phyloP scores from a whole-genome alignment of 495 filamentous ascomycete genomes.

The Penicillium cinerascens region DNA sequence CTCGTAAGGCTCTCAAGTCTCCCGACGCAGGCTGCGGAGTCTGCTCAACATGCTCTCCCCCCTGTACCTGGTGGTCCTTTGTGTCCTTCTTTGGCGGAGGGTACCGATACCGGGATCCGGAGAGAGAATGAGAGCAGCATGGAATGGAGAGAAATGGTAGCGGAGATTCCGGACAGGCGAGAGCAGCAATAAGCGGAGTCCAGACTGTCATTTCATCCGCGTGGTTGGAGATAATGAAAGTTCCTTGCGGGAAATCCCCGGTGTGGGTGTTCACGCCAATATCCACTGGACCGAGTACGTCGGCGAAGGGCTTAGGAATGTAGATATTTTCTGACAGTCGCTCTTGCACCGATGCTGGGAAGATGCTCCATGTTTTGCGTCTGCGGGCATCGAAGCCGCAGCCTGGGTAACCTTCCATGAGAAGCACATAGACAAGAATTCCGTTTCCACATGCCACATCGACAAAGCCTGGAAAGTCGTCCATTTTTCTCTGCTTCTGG shows the following conservation, averaged over 20 bases:
- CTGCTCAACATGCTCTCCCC: slow-evolving; percentile 10
- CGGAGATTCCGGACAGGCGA: slow-evolving; percentile 52
- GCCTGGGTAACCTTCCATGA: slow-evolving; percentile 76
- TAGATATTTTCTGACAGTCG: slow-evolving; percentile 69
- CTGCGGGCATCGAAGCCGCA: slow-evolving; percentile 86
- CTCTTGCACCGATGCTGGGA: slow-evolving; percentile 50
- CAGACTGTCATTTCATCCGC: slow-evolving; percentile 93
- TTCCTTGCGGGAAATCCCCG: slow-evolving; percentile 68
- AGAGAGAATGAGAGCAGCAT: slow-evolving; percentile 87
- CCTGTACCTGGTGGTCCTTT: neutral
- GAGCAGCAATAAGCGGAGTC: slow-evolving; percentile 83
- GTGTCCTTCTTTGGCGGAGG: slow-evolving; percentile 43
- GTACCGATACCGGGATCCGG: slow-evolving; percentile 68
- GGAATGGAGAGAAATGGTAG: slow-evolving; percentile 84
- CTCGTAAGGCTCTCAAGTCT: slow-evolving; percentile 41
- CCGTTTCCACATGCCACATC: slow-evolving; percentile 97
- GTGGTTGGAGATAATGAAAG: slow-evolving; percentile 95
- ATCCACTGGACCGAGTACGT: slow-evolving; percentile 14
- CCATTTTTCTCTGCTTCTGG: slow-evolving; percentile 1
- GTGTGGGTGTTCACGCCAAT: slow-evolving; percentile 50
- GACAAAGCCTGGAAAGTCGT: slow-evolving; percentile 78
- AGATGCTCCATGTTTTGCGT: slow-evolving; percentile 79
- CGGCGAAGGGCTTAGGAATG: slow-evolving; percentile 59
- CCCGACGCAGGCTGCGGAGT: slow-evolving; percentile 34
- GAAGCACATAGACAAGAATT: slow-evolving; percentile 80